Base-by-base conservation (phyloP, 176 grass and related monocot genomes). In the Carex pumila region DNA sequence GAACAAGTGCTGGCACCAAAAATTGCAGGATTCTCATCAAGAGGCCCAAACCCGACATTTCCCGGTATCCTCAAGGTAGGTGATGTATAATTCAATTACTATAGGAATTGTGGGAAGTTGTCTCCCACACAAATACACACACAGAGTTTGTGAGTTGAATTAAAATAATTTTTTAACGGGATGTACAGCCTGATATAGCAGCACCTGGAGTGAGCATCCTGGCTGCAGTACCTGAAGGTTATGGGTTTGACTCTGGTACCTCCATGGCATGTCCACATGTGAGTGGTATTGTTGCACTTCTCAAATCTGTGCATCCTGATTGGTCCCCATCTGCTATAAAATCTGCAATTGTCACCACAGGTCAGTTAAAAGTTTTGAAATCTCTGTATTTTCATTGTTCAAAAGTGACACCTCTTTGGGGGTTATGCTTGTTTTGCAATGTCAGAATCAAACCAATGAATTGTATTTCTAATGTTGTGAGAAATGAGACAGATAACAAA, bases 221-320 rank as follows among this genome's bases (percentile, higher is more conserved):
- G 67, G 93, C 82, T 83, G 93, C 90, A 9, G 85, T 82, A 25
- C 30, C 17, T 54, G 0, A 43, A 5, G 54, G 34, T 15, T 94
- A 90, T 56, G 2, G 1, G 6, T 84, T 94, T 1, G 0, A 14
- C 0, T 85, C 86, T 2, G 85, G 93, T 39, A 92, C 93, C 30
- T 94, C 88, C 1, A 83, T 85, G 78, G 66, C 93, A n/a, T 90
- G 86, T 81, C 93, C 93, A 6, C 93, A 94, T 86, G 86, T 90
- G 5, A 90, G 88, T 0, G 86, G 90, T 65, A 70, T 89, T 9
- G 32, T 89, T 68, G 90, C 13, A 39, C 34, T 18, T 14, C 17
- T 41, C 43, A 41, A 73, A 18, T 73, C 14, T 41, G 34, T 31
- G 13, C 19, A 31, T 36, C 18, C 25, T 57, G 14, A 57, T 57